Percentiles rank a stretch among this genome's conserved stretches.
Conservation (phyloP, 2,329 filamentous ascomycete species). For the Colletotrichum higginsianum region DNA sequence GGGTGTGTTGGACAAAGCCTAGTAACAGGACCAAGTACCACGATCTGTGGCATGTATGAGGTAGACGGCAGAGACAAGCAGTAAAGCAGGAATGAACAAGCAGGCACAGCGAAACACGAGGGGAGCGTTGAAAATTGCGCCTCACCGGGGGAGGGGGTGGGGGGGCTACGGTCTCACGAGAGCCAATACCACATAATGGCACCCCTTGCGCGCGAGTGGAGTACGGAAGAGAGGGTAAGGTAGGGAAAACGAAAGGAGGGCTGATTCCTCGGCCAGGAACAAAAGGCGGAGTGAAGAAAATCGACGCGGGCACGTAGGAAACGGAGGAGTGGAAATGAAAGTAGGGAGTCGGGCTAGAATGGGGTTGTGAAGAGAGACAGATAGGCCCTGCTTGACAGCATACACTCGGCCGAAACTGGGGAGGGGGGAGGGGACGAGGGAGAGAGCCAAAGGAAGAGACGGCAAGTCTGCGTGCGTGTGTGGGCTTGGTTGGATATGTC, state of each 20-base stretch:
- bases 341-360: slow-evolving; percentile 42
- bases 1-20: slow-evolving; percentile 55
- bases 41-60: slow-evolving; percentile 54
- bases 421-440: background rate
- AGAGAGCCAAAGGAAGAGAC: slow-evolving; percentile 39
- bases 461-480: slow-evolving; percentile 30
- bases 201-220: slow-evolving; percentile 44
- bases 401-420: slow-evolving; percentile 37
- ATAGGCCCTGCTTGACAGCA: slow-evolving; percentile 39
- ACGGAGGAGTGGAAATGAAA: slow-evolving; percentile 36
- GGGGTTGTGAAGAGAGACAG: slow-evolving; percentile 37
- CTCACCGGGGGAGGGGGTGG: slow-evolving; percentile 46
- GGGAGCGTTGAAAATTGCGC: slow-evolving; percentile 45
- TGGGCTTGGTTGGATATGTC: slow-evolving; percentile 29
- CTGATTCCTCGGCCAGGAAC: slow-evolving; percentile 40
- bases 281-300: slow-evolving; percentile 34
- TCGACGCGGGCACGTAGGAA: slow-evolving; percentile 25
- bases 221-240: slow-evolving; percentile 38
- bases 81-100: slow-evolving; percentile 40
- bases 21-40: slow-evolving; percentile 53
- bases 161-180: slow-evolving; percentile 50
- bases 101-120: slow-evolving; percentile 44
- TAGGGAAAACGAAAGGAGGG: slow-evolving; percentile 40
- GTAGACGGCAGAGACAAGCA: slow-evolving; percentile 50
- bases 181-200: slow-evolving; percentile 50